These are phyloP conservation scores for Tuber magnatum DNA, from an alignment of 495 filamentous ascomycete genomes.

Conservation along the genomic window DNA sequence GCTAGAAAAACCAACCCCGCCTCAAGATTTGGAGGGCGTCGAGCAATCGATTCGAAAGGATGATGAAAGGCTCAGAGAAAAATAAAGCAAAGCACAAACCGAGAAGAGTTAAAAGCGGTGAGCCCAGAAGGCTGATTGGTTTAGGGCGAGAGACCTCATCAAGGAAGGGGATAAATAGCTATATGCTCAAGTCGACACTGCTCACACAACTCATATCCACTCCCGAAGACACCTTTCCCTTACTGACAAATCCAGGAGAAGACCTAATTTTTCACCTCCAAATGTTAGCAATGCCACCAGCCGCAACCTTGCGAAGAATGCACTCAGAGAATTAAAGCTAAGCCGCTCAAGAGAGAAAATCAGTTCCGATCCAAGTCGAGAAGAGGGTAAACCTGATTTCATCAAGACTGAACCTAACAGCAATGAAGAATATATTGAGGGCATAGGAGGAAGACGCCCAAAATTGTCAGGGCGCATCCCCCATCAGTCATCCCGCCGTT, in stretches of 20 bases:
- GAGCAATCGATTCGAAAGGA: constrained; percentile 10
- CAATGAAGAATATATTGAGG: constrained; percentile 8
- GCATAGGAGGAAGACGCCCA: not conserved
- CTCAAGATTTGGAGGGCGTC: constrained; percentile 7
- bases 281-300: too few species aligned
- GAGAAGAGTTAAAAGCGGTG: constrained; percentile 7
- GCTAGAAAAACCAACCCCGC: constrained; percentile 18
- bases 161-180: not conserved
- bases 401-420: not conserved
- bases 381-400: too few species aligned
- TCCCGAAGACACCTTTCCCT: not conserved
- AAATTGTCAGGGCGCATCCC: not conserved
- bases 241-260: constrained; percentile 7
- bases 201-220: not conserved
- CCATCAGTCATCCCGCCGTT: not conserved
- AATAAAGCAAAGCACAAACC: constrained; percentile 4
- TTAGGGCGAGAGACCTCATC: constrained; percentile 5
- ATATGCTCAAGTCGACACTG: not conserved
- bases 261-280: too few species aligned
- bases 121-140: constrained; percentile 12
- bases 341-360: too few species aligned
- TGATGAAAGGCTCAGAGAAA: constrained; percentile 13
- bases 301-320: too few species aligned
- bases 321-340: too few species aligned
- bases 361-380: too few species aligned